phyloP scores from a whole-genome alignment of 441 rosid genomes.

The Bruguiera hainesii region DNA sequence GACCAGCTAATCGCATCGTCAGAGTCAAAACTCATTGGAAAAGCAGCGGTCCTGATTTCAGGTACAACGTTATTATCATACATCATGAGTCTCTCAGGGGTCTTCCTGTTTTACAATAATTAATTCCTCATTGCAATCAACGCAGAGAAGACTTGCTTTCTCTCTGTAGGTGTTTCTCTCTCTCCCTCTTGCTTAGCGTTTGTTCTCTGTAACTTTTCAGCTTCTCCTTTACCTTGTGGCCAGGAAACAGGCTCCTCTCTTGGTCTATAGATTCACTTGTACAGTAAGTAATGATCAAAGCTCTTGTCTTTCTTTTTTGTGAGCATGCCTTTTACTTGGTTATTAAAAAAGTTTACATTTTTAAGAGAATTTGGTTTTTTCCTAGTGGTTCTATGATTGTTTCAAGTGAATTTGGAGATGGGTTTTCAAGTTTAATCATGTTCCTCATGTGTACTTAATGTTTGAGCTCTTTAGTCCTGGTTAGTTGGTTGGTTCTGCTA shows the following conservation, averaged over 20 bases:
- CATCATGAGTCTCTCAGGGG: constrained; percentile 14
- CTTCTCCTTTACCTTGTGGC: constrained; percentile 34
- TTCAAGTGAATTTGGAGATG: constrained; percentile 21
- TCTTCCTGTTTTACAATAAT: constrained; percentile 21
- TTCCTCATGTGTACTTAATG: neutral
- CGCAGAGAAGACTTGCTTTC: constrained; percentile 27
- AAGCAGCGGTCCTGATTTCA: constrained; percentile 32
- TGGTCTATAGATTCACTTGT: constrained; percentile 11
- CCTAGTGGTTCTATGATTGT: constrained; percentile 1
- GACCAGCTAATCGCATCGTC: neutral
- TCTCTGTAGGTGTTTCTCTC: constrained; percentile 19
- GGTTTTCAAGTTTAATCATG: constrained; percentile 18
- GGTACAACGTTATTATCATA: neutral
- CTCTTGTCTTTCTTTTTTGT: constrained; percentile 13
- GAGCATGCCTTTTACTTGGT: neutral
- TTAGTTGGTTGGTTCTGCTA: constrained; percentile 11
- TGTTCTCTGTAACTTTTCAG: constrained; percentile 36
- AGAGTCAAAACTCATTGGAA: constrained; percentile 13
- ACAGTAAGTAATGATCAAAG: constrained; percentile 39
- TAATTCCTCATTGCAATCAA: constrained; percentile 26
- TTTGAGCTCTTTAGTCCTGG: constrained; percentile 1
- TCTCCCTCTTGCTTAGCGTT: neutral
- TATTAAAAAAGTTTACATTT: neutral
- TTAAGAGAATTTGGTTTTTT: constrained; percentile 17
- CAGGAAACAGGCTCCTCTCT: constrained; percentile 23